Conservation (phyloP, 495 filamentous ascomycete species). For the Bombardia bombarda region DNA sequence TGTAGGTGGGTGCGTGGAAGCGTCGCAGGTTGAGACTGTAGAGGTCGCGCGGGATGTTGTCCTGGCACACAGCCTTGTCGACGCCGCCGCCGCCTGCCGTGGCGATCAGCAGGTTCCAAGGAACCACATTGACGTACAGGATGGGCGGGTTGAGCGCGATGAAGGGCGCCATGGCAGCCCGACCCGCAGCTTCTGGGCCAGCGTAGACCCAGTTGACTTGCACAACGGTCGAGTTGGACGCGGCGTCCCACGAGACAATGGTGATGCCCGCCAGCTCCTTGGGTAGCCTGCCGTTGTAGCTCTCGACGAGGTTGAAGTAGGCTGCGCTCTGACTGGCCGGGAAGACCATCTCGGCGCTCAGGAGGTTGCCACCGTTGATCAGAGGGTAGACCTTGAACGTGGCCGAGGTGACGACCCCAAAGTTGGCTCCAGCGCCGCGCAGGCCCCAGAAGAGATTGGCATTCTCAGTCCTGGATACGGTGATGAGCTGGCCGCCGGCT, state of each 20-base stretch:
- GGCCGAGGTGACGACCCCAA: conserved; percentile 33
- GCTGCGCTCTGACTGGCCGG: neutral
- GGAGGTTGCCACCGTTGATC: neutral
- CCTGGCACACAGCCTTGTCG: neutral
- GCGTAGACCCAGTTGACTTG: neutral
- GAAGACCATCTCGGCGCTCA: neutral
- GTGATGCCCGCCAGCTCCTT: neutral
- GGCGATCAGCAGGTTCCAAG: neutral
- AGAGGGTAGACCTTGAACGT: conserved; percentile 1
- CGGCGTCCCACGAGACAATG: neutral
- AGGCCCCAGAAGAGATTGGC: conserved; percentile 35
- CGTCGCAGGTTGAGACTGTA: neutral
- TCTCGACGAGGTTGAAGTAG: neutral
- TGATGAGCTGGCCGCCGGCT: conserved; percentile 22
- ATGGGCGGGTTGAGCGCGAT: neutral
- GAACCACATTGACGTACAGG: neutral
- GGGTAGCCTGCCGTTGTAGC: neutral
- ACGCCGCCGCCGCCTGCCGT: neutral
- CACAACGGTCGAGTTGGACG: too few species aligned
- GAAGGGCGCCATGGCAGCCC: neutral
- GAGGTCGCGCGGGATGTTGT: neutral
- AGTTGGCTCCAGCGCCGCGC: conserved; percentile 37
- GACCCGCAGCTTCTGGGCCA: neutral
- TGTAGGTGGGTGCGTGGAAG: neutral
- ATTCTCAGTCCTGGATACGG: conserved; percentile 25